A percentile compares a stretch with the other conserved stretches of the same genome.
phyloP scores from a whole-genome alignment of 768 basidiomycete species.

The Zangia roseola region DNA sequence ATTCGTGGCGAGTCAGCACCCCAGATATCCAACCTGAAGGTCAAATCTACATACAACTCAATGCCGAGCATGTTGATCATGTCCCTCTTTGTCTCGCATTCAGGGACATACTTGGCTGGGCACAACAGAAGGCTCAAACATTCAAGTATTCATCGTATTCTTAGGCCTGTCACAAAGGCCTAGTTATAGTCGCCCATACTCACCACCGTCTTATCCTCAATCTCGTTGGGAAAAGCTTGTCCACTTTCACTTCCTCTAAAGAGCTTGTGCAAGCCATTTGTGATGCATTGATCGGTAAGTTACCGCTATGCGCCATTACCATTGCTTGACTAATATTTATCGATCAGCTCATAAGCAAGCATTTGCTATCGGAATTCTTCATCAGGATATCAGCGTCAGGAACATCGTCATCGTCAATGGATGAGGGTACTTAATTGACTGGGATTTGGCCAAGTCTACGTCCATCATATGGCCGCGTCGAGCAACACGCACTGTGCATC shows the following conservation, averaged over 20 bases:
- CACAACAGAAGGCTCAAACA: constrained; percentile 4
- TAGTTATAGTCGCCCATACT: not conserved
- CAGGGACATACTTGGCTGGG: not conserved
- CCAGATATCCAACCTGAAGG: too few relatives aligned
- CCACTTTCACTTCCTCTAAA: not conserved
- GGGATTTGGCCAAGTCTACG: constrained; percentile 18
- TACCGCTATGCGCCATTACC: not conserved
- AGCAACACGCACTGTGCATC: not conserved
- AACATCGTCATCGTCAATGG: constrained; percentile 20
- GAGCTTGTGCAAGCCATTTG: constrained; percentile 16
- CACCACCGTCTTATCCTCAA: constrained; percentile 1
- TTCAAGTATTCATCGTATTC: not conserved
- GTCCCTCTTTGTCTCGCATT: too few relatives aligned
- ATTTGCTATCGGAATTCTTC: constrained; percentile 1
- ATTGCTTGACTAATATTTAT: too few relatives aligned
- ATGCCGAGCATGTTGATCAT: too few relatives aligned
- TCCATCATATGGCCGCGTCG: not conserved
- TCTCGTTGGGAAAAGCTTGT: not conserved
- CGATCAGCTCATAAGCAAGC: constrained; percentile 9
- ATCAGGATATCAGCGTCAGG: constrained; percentile 15
- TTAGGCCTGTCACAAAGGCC: too few relatives aligned
- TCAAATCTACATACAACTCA: too few relatives aligned
- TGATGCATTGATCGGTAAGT: constrained; percentile 14
- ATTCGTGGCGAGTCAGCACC: too few relatives aligned
- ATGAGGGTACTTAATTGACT: constrained; percentile 24